A percentile compares a stretch with the other conserved stretches of the same genome.
Conservation (phyloP, 441 rosid species). For the Erysimum pusillum region DNA sequence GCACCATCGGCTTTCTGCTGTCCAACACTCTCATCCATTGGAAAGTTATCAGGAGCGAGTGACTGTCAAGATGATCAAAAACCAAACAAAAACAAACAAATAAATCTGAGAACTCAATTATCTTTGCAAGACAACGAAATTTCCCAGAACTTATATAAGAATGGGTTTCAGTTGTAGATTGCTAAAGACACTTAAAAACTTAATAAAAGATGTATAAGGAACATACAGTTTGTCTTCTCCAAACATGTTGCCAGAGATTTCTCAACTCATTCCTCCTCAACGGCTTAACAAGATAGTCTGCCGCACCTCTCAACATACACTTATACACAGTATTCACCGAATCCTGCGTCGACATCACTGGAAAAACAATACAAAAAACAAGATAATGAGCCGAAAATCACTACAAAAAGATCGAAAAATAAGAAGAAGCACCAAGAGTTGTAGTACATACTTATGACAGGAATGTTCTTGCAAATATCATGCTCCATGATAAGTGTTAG, state of each 20-base stretch:
- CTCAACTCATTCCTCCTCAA: constrained; percentile 89
- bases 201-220: constrained; percentile 20
- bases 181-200: not conserved
- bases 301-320: constrained; percentile 94
- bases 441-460: constrained; percentile 80
- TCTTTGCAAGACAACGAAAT: constrained; percentile 40
- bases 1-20: constrained; percentile 73
- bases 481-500: constrained; percentile 88
- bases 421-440: constrained; percentile 14
- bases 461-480: constrained; percentile 84
- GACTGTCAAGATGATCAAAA: constrained; percentile 50
- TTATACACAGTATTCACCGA: constrained; percentile 84
- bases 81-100: not conserved
- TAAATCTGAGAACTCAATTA: constrained; percentile 42
- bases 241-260: constrained; percentile 97
- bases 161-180: constrained; percentile 7
- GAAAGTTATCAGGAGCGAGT: constrained; percentile 56
- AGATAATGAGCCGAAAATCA: constrained; percentile 8
- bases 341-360: constrained; percentile 97
- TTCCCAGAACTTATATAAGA: constrained; percentile 42
- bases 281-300: constrained; percentile 95
- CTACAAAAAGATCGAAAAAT: not conserved
- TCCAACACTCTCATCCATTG: constrained; percentile 69
- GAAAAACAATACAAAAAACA: constrained; percentile 18
- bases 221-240: constrained; percentile 92